Percentiles rank a stretch among this genome's conserved stretches.
Conservation (phyloP, 192 early-diverging fungal genomes). For the Allomyces arbusculus region DNA sequence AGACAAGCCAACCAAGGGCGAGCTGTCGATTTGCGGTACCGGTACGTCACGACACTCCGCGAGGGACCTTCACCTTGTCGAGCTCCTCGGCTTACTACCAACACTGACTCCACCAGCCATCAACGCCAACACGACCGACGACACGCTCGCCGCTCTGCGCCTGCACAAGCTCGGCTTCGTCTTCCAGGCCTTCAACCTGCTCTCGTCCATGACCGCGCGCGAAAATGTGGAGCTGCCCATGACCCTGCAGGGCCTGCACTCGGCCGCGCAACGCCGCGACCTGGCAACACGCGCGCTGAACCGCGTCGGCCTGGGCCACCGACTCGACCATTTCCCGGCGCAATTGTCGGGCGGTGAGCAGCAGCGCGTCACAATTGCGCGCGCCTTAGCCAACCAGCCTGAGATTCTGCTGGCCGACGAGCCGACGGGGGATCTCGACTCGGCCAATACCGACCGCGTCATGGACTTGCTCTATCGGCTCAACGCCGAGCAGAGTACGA, state of each 20-base stretch:
- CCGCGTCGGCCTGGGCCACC: conserved; percentile 9
- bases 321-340: conserved; percentile 8
- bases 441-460: conserved; percentile 9
- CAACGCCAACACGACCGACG: conserved; percentile 10
- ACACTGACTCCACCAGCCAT: conserved; percentile 2
- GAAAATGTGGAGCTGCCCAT: conserved; percentile 17
- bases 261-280: conserved; percentile 5
- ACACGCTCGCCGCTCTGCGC: conserved; percentile 9
- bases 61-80: too few species aligned
- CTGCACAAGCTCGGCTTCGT: conserved; percentile 13
- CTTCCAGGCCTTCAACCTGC: conserved; percentile 15
- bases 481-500: conserved; percentile 2
- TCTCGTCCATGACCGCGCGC: conserved; percentile 14
- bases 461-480: conserved; percentile 9
- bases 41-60: too few species aligned
- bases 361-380: conserved; percentile 4
- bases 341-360: conserved; percentile 5
- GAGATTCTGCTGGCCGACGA: conserved; percentile 4
- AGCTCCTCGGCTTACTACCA: not conserved
- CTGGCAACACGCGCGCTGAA: conserved; percentile 4
- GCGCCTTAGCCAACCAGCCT: conserved; percentile 1
- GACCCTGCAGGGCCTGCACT: conserved; percentile 7
- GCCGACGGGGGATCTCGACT: conserved; percentile 12
- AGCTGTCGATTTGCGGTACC: conserved; percentile 10
- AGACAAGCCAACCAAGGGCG: conserved; percentile 16